These are phyloP conservation scores for Pseudotsuga menziesii DNA, from an alignment of 75 land plant genomes.

Conservation along the genomic window DNA sequence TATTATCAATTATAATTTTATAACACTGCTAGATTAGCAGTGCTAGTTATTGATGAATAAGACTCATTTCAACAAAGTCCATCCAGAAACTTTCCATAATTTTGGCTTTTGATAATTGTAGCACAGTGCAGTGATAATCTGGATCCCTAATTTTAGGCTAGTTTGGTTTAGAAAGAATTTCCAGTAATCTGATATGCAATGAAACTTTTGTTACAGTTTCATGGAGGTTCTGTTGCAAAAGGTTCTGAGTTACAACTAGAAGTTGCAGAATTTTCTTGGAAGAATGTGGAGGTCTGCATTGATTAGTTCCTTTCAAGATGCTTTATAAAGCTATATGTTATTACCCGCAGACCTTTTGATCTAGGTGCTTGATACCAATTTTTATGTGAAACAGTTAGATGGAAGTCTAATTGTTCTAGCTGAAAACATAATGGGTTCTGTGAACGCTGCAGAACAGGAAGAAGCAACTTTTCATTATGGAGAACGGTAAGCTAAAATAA, in stretches of 20 bases:
- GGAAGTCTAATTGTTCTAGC: constrained; percentile 82
- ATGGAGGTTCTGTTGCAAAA: constrained; percentile 74
- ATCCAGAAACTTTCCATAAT: too few relatives aligned
- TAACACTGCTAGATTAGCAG: too few relatives aligned
- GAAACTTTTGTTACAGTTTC: constrained; percentile 40
- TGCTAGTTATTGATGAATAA: too few relatives aligned
- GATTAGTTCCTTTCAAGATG: background rate
- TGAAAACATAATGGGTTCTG: constrained; percentile 76
- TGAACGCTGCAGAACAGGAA: constrained; percentile 21
- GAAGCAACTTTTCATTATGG: constrained; percentile 74
- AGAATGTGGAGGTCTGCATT: constrained; percentile 70
- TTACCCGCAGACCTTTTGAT: background rate
- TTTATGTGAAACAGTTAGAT: constrained; percentile 53
- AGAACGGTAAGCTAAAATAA: constrained; percentile 33
- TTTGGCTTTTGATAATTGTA: background rate
- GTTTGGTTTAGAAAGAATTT: background rate
- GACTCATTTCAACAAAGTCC: too few relatives aligned
- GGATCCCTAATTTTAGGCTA: background rate
- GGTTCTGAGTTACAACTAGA: constrained; percentile 95
- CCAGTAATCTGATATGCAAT: background rate
- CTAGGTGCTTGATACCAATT: background rate
- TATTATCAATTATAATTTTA: too few relatives aligned
- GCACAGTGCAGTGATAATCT: background rate
- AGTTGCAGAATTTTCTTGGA: constrained; percentile 87
- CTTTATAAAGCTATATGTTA: background rate